A percentile compares a stretch with the other conserved stretches of the same genome.
Evolutionary conservation across 192 early-diverging fungal genomes (phyloP).

Genomic region (Rhizophagus clarus): DNA sequence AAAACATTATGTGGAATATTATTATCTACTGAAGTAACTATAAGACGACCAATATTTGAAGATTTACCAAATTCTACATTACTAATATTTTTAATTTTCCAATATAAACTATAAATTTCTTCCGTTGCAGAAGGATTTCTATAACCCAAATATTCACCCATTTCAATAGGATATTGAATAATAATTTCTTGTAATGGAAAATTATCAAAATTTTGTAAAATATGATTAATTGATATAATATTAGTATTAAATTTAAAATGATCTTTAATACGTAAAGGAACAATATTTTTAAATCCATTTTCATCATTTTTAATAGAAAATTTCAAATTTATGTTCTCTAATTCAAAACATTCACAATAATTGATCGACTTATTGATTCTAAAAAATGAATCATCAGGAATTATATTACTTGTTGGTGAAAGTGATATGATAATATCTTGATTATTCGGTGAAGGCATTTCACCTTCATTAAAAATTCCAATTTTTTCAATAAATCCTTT

Average conservation of each 20-base stretch:
- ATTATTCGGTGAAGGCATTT: not conserved
- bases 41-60: not conserved
- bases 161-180: not conserved
- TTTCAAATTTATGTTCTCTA: not conserved
- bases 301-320: not conserved
- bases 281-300: not conserved
- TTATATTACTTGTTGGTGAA: not conserved
- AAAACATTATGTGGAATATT: not conserved
- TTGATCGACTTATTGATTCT: not conserved
- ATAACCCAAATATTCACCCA: not conserved
- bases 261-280: not conserved
- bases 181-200: not conserved
- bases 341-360: not conserved
- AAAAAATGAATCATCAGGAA: not conserved
- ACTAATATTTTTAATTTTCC: not conserved
- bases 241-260: not conserved
- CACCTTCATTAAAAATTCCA: not conserved
- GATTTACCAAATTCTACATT: not conserved
- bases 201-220: not conserved
- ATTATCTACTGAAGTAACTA: not conserved
- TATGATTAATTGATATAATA: not conserved
- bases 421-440: not conserved
- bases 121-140: not conserved
- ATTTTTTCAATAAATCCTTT: not conserved
- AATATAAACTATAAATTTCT: not conserved